Conservation (phyloP, 2,329 filamentous ascomycete genomes). For the Westerdykella aurantiaca region DNA sequence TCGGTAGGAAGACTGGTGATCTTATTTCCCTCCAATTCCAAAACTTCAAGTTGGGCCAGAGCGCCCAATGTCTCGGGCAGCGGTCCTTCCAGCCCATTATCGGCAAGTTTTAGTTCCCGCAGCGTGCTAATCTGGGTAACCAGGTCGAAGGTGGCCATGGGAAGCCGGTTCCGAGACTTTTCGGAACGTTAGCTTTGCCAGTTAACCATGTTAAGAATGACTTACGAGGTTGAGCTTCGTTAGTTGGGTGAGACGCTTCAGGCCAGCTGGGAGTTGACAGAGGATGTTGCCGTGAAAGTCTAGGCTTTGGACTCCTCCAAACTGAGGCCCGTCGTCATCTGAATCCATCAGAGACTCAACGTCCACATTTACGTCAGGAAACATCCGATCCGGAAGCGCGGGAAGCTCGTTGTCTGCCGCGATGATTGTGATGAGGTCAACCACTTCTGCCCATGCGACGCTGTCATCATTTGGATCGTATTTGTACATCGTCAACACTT, state of each 20-base stretch:
- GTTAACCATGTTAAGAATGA: constrained; percentile 7
- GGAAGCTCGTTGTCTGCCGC: constrained; percentile 87
- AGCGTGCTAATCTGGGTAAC: constrained; percentile 68
- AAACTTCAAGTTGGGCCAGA: constrained; percentile 65
- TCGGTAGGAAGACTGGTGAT: constrained; percentile 64
- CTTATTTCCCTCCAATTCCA: constrained; percentile 78
- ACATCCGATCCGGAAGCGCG: constrained; percentile 64
- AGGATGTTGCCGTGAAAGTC: constrained; percentile 85
- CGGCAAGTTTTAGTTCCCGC: constrained; percentile 71
- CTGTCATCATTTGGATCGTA: constrained; percentile 57
- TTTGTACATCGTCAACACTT: constrained; percentile 89
- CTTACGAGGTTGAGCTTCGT: constrained; percentile 76
- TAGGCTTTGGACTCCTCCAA: constrained; percentile 72
- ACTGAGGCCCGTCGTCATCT: constrained; percentile 65
- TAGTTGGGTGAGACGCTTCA: constrained; percentile 66
- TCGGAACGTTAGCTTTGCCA: background rate
- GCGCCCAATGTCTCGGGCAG: constrained; percentile 59
- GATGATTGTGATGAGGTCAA: constrained; percentile 77
- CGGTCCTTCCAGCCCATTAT: constrained; percentile 24
- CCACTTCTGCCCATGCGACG: constrained; percentile 81
- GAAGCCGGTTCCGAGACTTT: constrained; percentile 74
- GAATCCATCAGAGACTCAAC: constrained; percentile 53
- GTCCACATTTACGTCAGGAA: constrained; percentile 61
- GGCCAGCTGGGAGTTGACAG: constrained; percentile 63
- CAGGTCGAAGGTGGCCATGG: constrained; percentile 64